Conservation (phyloP, 768 basidiomycete species). For the Rhodotorula babjevae region DNA sequence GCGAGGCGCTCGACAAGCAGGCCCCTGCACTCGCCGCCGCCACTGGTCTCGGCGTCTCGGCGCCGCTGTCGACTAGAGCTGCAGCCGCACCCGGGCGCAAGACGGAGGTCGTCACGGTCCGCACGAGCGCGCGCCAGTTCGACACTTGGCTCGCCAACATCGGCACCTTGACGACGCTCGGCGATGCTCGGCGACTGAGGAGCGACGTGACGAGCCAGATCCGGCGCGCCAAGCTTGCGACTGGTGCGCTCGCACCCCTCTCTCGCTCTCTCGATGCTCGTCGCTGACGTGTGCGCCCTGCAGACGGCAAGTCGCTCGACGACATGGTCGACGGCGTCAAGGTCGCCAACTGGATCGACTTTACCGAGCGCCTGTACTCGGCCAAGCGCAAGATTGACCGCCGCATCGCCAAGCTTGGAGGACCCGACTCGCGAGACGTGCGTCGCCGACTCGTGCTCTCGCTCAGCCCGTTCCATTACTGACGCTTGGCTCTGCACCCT, state of each 20-base stretch:
- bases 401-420: constrained; percentile 73
- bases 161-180: constrained; percentile 67
- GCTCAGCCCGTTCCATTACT: not conserved
- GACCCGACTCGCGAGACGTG: constrained; percentile 52
- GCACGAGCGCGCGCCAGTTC: constrained; percentile 75
- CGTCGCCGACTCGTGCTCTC: not conserved
- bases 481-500: not conserved
- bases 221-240: constrained; percentile 65
- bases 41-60: not conserved
- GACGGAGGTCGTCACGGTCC: constrained; percentile 70
- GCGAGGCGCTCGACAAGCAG: constrained; percentile 41
- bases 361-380: constrained; percentile 78
- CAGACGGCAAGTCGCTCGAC: constrained; percentile 72
- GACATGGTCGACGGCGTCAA: constrained; percentile 58
- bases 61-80: not conserved
- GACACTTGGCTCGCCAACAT: constrained; percentile 87
- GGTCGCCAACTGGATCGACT: constrained; percentile 49
- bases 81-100: not conserved
- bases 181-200: constrained; percentile 84
- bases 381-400: constrained; percentile 84
- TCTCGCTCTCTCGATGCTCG: not conserved
- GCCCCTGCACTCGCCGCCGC: constrained; percentile 9
- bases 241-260: constrained; percentile 53
- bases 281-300: too few relatives aligned
- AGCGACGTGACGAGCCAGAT: constrained; percentile 87